A percentile compares a stretch with the other conserved stretches of the same genome.
Evolutionary conservation across 345 rosid genomes (phyloP).

Genomic region (Ricinus communis): DNA sequence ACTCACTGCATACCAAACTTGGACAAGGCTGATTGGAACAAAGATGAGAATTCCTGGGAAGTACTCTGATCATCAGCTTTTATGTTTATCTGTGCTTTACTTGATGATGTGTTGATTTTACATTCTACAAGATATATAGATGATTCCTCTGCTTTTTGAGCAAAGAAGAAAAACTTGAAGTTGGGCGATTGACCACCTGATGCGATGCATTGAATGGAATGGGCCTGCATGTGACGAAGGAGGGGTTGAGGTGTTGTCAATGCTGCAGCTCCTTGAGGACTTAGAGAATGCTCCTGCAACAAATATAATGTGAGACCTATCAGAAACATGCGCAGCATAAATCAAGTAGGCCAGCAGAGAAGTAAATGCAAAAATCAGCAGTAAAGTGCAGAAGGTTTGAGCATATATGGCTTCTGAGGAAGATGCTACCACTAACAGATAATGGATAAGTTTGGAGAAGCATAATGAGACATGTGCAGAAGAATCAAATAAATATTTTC

Average conservation of each 20-base stretch:
- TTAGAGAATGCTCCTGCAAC: slow-evolving; percentile 61
- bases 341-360: too few species aligned
- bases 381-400: too few species aligned
- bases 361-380: too few species aligned
- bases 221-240: slow-evolving; percentile 76
- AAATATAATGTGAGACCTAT: slow-evolving; percentile 2
- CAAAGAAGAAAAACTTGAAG: slow-evolving; percentile 93
- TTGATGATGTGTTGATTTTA: slow-evolving; percentile 74
- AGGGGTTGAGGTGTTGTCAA: slow-evolving; percentile 74
- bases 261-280: slow-evolving; percentile 68
- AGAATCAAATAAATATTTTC: background rate
- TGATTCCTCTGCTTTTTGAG: slow-evolving; percentile 74
- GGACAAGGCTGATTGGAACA: slow-evolving; percentile 70
- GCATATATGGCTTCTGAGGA: background rate
- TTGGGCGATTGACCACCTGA: slow-evolving; percentile 90
- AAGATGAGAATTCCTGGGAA: slow-evolving; percentile 52
- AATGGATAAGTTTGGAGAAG: too few species aligned
- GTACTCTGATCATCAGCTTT: slow-evolving; percentile 83
- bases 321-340: background rate
- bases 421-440: background rate
- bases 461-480: background rate
- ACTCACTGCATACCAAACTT: slow-evolving; percentile 48
- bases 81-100: slow-evolving; percentile 70
- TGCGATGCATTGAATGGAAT: slow-evolving; percentile 87
- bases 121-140: slow-evolving; percentile 75